These are phyloP conservation scores for Starmerella etchellsii DNA, from an alignment of 805 yeast species.

Conservation along the genomic window DNA sequence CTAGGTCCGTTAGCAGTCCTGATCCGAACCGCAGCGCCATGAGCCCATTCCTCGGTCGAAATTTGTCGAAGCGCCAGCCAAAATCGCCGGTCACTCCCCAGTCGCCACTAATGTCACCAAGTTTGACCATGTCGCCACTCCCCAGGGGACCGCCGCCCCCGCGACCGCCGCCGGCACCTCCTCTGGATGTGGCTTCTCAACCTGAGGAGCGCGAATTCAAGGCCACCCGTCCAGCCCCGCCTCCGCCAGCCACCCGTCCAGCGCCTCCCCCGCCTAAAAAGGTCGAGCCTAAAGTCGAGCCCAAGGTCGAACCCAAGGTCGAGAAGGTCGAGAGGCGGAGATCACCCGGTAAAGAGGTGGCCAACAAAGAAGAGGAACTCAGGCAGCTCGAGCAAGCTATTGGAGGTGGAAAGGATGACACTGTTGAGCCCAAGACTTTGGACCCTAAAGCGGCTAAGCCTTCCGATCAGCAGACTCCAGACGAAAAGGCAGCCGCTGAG, in stretches of 20 bases:
- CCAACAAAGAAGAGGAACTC: slow-evolving; percentile 21
- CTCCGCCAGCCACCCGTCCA: slow-evolving; percentile 2
- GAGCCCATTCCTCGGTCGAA: too few relatives aligned
- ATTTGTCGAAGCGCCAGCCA: too few relatives aligned
- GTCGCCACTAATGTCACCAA: neutral
- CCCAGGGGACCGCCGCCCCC: slow-evolving; percentile 28
- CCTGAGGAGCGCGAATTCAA: slow-evolving; percentile 1
- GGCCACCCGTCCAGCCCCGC: slow-evolving; percentile 8
- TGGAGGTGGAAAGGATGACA: neutral
- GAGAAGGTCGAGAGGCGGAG: neutral
- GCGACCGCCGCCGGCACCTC: slow-evolving; percentile 34
- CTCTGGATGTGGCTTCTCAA: slow-evolving; percentile 25
- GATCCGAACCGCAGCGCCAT: neutral
- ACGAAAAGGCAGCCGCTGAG: neutral
- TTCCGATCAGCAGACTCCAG: neutral
- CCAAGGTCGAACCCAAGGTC: neutral
- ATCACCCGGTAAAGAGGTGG: slow-evolving; percentile 14
- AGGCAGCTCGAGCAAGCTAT: slow-evolving; percentile 15
- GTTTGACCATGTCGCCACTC: slow-evolving; percentile 1
- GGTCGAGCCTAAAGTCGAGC: neutral
- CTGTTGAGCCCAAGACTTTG: neutral
- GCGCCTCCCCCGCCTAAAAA: neutral
- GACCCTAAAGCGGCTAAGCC: neutral
- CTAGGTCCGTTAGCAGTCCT: slow-evolving; percentile 13
- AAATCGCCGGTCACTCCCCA: neutral